Evolutionary conservation across 2,329 filamentous ascomycete genomes (phyloP).

Genomic region (Zymoseptoria brevis): DNA sequence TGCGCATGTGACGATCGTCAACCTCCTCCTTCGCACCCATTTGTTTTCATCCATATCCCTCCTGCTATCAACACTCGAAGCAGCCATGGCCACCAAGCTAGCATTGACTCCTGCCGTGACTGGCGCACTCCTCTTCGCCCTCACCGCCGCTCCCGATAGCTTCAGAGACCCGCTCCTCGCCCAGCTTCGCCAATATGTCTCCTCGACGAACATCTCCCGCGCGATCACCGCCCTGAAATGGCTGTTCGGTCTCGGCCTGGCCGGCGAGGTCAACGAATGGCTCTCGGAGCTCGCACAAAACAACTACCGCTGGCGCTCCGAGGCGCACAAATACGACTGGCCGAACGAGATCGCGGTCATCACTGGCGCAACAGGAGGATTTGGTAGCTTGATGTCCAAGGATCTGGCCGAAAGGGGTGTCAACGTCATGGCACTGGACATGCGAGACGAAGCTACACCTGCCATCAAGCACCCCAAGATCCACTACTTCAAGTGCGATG

Average conservation of each 20-base stretch:
- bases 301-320: constrained; percentile 32
- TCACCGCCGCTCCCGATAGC: constrained; percentile 24
- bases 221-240: constrained; percentile 24
- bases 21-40: not conserved
- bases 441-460: constrained; percentile 28
- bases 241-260: constrained; percentile 28
- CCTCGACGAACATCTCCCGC: constrained; percentile 21
- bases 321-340: constrained; percentile 31
- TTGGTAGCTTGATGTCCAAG: constrained; percentile 31
- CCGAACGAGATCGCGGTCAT: constrained; percentile 31
- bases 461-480: constrained; percentile 28
- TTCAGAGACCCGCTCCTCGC: constrained; percentile 24
- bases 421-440: constrained; percentile 33
- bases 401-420: constrained; percentile 31
- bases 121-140: constrained; percentile 22
- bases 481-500: constrained; percentile 39
- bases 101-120: constrained; percentile 24
- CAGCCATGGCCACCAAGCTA: constrained; percentile 7
- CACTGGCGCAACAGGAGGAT: constrained; percentile 31
- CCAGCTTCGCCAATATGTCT: constrained; percentile 22
- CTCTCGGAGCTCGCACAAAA: constrained; percentile 27
- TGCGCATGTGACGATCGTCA: not conserved
- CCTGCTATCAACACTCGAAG: not conserved
- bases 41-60: not conserved
- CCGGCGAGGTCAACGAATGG: constrained; percentile 19